Conservation (phyloP, 768 basidiomycete genomes). For the Agaricus blazei region DNA sequence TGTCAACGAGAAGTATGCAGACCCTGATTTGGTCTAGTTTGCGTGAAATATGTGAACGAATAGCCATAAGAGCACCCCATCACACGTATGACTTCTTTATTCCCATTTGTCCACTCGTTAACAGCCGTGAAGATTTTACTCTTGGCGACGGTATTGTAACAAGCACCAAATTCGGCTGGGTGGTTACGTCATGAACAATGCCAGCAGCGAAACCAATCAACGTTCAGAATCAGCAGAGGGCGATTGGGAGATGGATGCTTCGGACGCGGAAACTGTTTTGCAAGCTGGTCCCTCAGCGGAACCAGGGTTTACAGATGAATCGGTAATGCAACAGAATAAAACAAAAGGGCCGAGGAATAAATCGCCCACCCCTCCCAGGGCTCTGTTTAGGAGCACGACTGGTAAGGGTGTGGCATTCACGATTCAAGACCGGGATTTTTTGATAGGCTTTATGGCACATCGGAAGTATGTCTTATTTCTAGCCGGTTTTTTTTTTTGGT, state of each 20-base stretch:
- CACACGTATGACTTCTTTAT: constrained; percentile 60
- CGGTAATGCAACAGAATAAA: constrained; percentile 19
- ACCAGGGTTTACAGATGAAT: constrained; percentile 36
- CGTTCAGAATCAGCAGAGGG: constrained; percentile 40
- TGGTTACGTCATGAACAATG: constrained; percentile 70
- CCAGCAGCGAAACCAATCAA: not conserved
- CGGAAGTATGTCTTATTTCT: constrained; percentile 47
- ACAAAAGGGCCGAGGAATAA: constrained; percentile 40
- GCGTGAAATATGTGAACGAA: constrained; percentile 83
- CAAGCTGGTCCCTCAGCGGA: constrained; percentile 33
- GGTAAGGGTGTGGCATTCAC: constrained; percentile 91
- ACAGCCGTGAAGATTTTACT: constrained; percentile 62
- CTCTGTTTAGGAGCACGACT: constrained; percentile 78
- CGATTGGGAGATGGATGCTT: constrained; percentile 35
- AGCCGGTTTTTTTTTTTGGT: not conserved
- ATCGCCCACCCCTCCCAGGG: constrained; percentile 78
- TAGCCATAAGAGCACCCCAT: constrained; percentile 86
- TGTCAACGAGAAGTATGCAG: not conserved
- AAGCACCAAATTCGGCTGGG: constrained; percentile 90
- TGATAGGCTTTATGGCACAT: constrained; percentile 74
- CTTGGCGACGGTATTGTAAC: constrained; percentile 89
- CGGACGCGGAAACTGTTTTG: constrained; percentile 13
- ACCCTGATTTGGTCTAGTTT: constrained; percentile 30
- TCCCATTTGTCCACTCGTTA: not conserved
- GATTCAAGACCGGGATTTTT: constrained; percentile 72